These are phyloP conservation scores for Sugiyamaella xylanicola DNA, from an alignment of 1,139 yeast genomes.

Conservation along the genomic window DNA sequence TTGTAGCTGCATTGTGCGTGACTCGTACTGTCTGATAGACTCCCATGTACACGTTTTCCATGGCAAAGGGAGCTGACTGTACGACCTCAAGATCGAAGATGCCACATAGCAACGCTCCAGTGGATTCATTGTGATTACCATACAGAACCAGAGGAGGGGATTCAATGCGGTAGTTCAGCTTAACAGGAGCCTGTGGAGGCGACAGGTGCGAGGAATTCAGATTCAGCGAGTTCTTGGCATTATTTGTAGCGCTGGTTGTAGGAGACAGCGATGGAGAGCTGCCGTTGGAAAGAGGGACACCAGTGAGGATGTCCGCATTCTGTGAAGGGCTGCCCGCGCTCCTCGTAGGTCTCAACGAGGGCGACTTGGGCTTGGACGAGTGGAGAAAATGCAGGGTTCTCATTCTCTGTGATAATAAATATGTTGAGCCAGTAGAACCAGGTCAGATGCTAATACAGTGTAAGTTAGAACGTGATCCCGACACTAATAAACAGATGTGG, in stretches of 20 bases:
- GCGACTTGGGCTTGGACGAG: constrained; percentile 5
- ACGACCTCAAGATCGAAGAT: constrained; percentile 47
- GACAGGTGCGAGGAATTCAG: constrained; percentile 2
- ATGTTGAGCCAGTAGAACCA: too few species aligned
- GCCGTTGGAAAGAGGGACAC: constrained; percentile 3
- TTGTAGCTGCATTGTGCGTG: constrained; percentile 10
- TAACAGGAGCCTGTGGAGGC: constrained; percentile 33
- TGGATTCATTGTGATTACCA: constrained; percentile 74
- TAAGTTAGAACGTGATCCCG: too few species aligned
- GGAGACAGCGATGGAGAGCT: constrained; percentile 13
- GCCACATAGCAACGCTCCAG: constrained; percentile 88
- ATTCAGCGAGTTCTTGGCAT: constrained; percentile 6
- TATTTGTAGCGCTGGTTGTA: constrained; percentile 2
- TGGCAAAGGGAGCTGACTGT: constrained; percentile 39
- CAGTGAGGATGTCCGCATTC: constrained; percentile 13
- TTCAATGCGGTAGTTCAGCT: constrained; percentile 67
- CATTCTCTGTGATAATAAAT: constrained; percentile 1
- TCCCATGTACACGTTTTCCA: constrained; percentile 62
- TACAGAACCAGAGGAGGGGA: constrained; percentile 88
- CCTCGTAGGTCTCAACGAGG: constrained; percentile 2
- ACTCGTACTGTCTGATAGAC: constrained; percentile 64
- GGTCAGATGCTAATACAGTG: too few species aligned
- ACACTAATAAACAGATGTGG: too few species aligned
- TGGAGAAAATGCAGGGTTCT: constrained; percentile 11
- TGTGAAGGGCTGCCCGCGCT: constrained; percentile 1